Percentiles rank a stretch among this genome's conserved stretches.
phyloP scores from a whole-genome alignment of 495 filamentous ascomycete genomes.

The Talaromyces trachyspermus region DNA sequence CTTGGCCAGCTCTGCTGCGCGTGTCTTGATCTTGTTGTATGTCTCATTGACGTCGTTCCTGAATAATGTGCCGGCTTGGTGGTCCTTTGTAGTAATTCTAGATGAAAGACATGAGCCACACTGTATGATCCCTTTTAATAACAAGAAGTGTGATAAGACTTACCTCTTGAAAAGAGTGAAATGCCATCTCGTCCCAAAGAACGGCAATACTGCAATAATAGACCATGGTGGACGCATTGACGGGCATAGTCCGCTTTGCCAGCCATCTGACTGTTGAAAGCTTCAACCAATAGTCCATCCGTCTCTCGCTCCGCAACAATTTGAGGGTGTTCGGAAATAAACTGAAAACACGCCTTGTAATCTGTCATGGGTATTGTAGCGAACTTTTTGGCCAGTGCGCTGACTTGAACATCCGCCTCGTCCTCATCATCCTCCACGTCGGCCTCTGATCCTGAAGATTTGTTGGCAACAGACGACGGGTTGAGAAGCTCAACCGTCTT shows the following conservation, averaged over 20 bases:
- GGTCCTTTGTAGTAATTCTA: slow-evolving; percentile 81
- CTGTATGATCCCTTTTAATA: background rate
- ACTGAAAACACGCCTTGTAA: slow-evolving; percentile 65
- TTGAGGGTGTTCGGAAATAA: slow-evolving; percentile 64
- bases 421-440: slow-evolving; percentile 49
- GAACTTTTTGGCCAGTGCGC: slow-evolving; percentile 68
- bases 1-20: slow-evolving; percentile 67
- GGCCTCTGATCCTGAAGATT: slow-evolving; percentile 52
- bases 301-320: slow-evolving; percentile 83
- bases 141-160: background rate
- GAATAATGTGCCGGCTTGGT: slow-evolving; percentile 90
- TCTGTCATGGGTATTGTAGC: slow-evolving; percentile 68
- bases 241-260: slow-evolving; percentile 68
- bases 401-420: slow-evolving; percentile 68
- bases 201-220: slow-evolving; percentile 91
- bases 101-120: slow-evolving; percentile 4
- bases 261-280: slow-evolving; percentile 77
- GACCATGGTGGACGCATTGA: slow-evolving; percentile 88
- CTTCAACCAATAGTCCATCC: slow-evolving; percentile 82
- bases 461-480: slow-evolving; percentile 38
- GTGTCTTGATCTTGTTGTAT: slow-evolving; percentile 69
- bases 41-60: slow-evolving; percentile 85
- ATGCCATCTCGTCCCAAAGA: slow-evolving; percentile 84
- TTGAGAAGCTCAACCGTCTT: slow-evolving; percentile 71
- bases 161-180: slow-evolving; percentile 85